phyloP scores from a whole-genome alignment of 208 protist genomes.

The Crithidia expoeki region DNA sequence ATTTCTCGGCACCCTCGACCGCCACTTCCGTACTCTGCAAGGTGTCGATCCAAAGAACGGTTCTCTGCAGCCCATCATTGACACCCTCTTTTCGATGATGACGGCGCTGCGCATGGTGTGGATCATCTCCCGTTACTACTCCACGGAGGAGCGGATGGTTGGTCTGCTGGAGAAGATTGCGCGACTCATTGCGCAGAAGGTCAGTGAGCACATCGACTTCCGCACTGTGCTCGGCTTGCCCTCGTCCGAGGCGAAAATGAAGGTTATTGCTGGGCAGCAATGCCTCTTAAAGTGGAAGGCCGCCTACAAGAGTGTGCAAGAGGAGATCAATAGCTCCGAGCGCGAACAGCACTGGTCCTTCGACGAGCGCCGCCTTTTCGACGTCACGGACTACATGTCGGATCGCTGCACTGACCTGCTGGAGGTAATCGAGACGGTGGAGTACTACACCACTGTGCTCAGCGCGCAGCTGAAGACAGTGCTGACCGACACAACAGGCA shows the following conservation, averaged over 20 bases:
- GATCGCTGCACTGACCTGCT: slow-evolving; percentile 95
- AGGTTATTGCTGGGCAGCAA: slow-evolving; percentile 92
- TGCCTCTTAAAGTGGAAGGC: slow-evolving; percentile 96
- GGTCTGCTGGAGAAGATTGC: slow-evolving; percentile 98
- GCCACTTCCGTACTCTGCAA: slow-evolving; percentile 98
- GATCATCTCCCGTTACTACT: slow-evolving; percentile 99
- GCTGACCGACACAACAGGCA: slow-evolving; percentile 95
- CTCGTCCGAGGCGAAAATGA: slow-evolving; percentile 70
- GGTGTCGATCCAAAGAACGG: slow-evolving; percentile 75
- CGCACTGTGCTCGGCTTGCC: slow-evolving; percentile 85
- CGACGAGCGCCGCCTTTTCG: slow-evolving; percentile 96
- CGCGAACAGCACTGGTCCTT: slow-evolving; percentile 98
- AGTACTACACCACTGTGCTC: slow-evolving; percentile 97
- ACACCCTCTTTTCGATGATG: slow-evolving; percentile 98
- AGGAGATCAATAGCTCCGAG: slow-evolving; percentile 96
- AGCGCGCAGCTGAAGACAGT: slow-evolving; percentile 97
- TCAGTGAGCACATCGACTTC: slow-evolving; percentile 94
- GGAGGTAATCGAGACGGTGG: slow-evolving; percentile 93
- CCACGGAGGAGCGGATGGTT: slow-evolving; percentile 98
- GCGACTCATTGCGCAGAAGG: slow-evolving; percentile 95
- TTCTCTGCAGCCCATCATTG: slow-evolving; percentile 95
- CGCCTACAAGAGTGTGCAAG: slow-evolving; percentile 92
- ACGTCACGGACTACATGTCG: slow-evolving; percentile 97
- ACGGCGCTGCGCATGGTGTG: slow-evolving; percentile 99
- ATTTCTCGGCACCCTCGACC: slow-evolving; percentile 98